phyloP scores from a whole-genome alignment of 352 stramenopile species.

The Pythium aphanidermatum region DNA sequence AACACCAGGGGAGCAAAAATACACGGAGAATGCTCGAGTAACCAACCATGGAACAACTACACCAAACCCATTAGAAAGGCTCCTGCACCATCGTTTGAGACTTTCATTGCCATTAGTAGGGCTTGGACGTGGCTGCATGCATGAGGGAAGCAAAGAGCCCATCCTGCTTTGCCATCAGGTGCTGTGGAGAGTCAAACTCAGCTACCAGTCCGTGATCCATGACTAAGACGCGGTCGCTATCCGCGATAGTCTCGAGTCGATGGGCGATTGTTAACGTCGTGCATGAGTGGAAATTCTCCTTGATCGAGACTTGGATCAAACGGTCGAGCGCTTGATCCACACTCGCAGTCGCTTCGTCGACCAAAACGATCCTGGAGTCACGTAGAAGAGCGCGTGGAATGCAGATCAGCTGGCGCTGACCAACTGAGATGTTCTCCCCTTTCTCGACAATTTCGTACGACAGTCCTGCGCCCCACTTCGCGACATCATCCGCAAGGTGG shows the following conservation, averaged over 20 bases:
- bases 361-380: constrained; percentile 70
- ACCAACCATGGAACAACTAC: too few species aligned
- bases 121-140: neutral
- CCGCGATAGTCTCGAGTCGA: constrained; percentile 92
- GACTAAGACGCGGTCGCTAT: constrained; percentile 90
- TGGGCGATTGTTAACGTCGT: constrained; percentile 93
- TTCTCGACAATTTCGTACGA: constrained; percentile 79
- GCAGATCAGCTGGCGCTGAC: constrained; percentile 92
- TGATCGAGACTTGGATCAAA: constrained; percentile 62
- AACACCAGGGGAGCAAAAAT: too few species aligned
- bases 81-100: too few species aligned
- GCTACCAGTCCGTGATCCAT: constrained; percentile 81
- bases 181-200: constrained; percentile 63
- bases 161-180: constrained; percentile 43
- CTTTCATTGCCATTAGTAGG: too few species aligned
- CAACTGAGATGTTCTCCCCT: constrained; percentile 91
- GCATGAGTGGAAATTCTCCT: constrained; percentile 56
- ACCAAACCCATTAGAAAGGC: too few species aligned
- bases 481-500: constrained; percentile 10
- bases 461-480: constrained; percentile 26
- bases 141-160: constrained; percentile 24
- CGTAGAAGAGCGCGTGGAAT: constrained; percentile 89
- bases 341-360: constrained; percentile 91
- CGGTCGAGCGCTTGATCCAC: constrained; percentile 83
- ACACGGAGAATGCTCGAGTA: too few species aligned